Evolutionary conservation across 495 filamentous ascomycete species (phyloP), one percentile per base, ranked within the genome.

Genomic region (Aspergillus diversus): DNA sequence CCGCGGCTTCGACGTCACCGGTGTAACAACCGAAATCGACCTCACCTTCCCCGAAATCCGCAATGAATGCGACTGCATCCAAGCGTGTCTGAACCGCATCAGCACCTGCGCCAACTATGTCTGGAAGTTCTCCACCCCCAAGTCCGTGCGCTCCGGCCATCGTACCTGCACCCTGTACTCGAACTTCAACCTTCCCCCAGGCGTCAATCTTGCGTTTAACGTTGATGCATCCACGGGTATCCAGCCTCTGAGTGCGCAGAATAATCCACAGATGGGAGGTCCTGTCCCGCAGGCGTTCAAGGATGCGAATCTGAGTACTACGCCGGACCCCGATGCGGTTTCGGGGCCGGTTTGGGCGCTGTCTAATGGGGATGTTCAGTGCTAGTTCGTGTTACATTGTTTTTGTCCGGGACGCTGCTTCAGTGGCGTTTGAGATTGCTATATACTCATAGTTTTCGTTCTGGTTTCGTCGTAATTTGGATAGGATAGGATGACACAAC

Each of bases 121-220:
- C 7, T 57, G 55, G 55, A 57, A 42, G 55, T 57, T 57, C 33
- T 57, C 55, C 5, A 57, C 55, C 7, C 35, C 55, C 2, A 34
- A 57, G 9, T 39, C 55, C 9, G 55, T 57, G 5, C 7, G 43
- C 6, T 57, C 55, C 5, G 55, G 55, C 35, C 15, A 57, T 46
- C 55, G 55, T 31, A 57, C 55, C 39, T 57, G 55, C 55, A 57
- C 55, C 34, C 31, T 57, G 21, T 57, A 57, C 21, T 57, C 55
- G 8, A 34, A 57, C 31, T 57, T 57, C 55, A 57, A 57, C 15
- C 55, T 57, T 16, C 55, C 55, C 12, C 13, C 35, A 1, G 15
- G 15, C 16, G 55, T 57, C 13, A 32, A n/a, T 17, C 7, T 57
- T 5, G 35, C 34, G 6, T 57, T 21, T 27, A 21, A 57, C 17